phyloP scores from a whole-genome alignment of 2,329 filamentous ascomycete species.

The Orbilia brochopaga region DNA sequence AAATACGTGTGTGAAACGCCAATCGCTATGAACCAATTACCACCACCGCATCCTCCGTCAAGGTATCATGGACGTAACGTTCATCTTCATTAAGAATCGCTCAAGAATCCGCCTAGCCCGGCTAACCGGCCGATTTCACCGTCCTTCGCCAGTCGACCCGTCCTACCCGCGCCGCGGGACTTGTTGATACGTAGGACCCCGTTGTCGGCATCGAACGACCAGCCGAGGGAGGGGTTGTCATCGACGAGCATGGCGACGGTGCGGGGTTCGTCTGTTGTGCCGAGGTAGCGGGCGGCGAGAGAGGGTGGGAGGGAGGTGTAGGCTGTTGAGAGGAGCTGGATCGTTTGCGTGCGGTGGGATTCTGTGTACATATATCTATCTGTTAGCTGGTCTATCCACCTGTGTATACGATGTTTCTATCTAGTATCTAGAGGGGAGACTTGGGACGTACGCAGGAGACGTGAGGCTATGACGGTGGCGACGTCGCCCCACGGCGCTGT shows the following conservation, averaged over 20 bases:
- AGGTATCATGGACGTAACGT: no score
- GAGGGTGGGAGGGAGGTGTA: conserved; percentile 54
- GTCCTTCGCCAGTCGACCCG: conserved; percentile 59
- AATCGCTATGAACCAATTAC: no score
- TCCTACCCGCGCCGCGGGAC: conserved; percentile 60
- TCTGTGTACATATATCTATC: conserved; percentile 18
- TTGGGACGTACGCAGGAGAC: conserved; percentile 50
- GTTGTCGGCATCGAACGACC: conserved; percentile 51
- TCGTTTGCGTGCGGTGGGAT: conserved; percentile 52
- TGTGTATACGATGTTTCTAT: background rate
- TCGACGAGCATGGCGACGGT: conserved; percentile 50
- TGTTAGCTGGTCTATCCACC: background rate
- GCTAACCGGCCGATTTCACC: conserved; percentile 56
- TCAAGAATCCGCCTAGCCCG: conserved; percentile 53
- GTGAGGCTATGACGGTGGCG: conserved; percentile 43
- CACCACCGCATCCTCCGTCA: no score
- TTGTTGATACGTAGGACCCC: conserved; percentile 56
- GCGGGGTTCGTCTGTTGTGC: conserved; percentile 47
- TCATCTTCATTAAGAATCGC: conserved; percentile 43
- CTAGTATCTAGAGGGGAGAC: background rate
- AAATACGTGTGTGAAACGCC: no score
- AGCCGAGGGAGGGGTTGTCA: conserved; percentile 56
- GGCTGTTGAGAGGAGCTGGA: conserved; percentile 52
- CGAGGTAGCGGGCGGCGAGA: conserved; percentile 52
- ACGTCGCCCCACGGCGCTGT: conserved; percentile 52